Evolutionary conservation across 345 rosid genomes (phyloP), one percentile per base, ranked within the genome.

Genomic region (Noccaea bulbosa): DNA sequence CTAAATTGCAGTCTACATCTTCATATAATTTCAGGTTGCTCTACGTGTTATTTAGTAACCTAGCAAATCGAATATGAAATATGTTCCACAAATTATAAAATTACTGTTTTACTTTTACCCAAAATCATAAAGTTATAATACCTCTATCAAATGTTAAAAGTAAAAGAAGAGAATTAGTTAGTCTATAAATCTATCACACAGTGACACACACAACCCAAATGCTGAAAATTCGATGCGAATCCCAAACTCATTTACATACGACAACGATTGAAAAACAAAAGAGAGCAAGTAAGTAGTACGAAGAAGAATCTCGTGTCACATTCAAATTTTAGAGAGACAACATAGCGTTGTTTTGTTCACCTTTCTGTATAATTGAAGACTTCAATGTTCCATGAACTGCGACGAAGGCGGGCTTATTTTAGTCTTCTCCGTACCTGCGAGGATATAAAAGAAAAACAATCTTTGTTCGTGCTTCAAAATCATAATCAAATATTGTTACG

Each of bases 381-480:
- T 62, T 76, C 62, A 76, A 70, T 76, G 82, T 81, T 91, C 98
- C 99, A 91, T 91, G 83, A 81, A 84, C 57, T 94, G 97, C 5
- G 84, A 81, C 8, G 86, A 61, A 34, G 98, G 99, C 16, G 99
- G 96, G 65, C 86, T 85, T 58, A 82, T 84, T 80, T 79, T 83
- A 11, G 93, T 87, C 88, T 87, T 91, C 83, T 84, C 97, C 5
- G 72, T 73, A 76, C 87, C 98, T 89, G 89, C 79, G 63, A 71
- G n/a, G 64, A 33, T 49, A 65, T 65, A 33, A 59, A 27, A 27
- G 22, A 52, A 47, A 41, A 39, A 64, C 65, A 37, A 11, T 49
- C 45, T 20, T 58, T n/a, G 43, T 56, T 67, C 1, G 6, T 35
- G 11, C 9, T 44, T 33, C 24, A 44, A 33, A 15, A 14, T 14